Evolutionary conservation across 139 green algal genomes (phyloP).

Genomic region (Yamagishiella unicocca): DNA sequence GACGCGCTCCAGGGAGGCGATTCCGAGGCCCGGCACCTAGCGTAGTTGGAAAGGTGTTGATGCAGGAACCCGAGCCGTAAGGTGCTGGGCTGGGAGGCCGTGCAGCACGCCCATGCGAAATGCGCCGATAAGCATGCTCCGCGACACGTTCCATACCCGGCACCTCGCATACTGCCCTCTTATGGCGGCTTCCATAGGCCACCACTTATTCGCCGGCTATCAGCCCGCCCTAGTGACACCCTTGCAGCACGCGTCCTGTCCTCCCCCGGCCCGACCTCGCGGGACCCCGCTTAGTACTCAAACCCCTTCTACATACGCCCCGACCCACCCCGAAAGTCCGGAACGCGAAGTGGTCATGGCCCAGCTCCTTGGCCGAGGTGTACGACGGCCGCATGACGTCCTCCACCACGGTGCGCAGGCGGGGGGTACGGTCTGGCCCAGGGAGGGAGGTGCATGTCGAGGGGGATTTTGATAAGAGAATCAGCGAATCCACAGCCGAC

Average conservation of each 20-base stretch:
- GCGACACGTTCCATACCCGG: no score
- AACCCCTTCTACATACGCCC: neutral
- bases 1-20: conserved; percentile 46
- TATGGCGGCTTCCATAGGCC: no score
- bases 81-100: no score
- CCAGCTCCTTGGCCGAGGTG: conserved; percentile 9
- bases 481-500: neutral
- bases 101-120: no score
- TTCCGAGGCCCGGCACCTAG: conserved; percentile 56
- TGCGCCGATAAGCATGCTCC: no score
- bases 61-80: neutral
- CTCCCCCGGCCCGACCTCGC: no score
- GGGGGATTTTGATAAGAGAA: neutral
- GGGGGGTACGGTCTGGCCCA: neutral
- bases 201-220: no score
- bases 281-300: neutral
- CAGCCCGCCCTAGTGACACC: no score
- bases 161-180: no score
- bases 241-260: no score
- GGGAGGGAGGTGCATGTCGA: neutral
- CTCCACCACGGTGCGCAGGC: neutral
- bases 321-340: conserved; percentile 59
- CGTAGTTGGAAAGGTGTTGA: no score
- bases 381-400: neutral
- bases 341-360: conserved; percentile 65